Base-by-base conservation (phyloP, 257 asterid genomes). In the Phtheirospermum japonicum region DNA sequence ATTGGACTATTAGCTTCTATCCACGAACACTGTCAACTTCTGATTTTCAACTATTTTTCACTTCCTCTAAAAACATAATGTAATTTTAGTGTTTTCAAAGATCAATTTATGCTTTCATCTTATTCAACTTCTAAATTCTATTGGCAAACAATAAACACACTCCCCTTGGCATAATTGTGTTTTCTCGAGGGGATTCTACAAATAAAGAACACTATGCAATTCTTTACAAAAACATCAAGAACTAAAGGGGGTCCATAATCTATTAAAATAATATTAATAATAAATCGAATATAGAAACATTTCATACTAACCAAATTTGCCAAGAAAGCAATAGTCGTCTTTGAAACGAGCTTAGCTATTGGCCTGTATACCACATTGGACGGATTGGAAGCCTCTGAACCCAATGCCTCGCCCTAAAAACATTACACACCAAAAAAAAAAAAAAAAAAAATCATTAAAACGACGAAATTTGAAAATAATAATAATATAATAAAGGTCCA, bases 281-380 rank as follows among this genome's bases (percentile, higher is more conserved):
- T 39, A 39, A 9, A 39, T 11, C 1, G 14, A 10, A 40, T 23
- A 42, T 9, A 43, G 5, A 39, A 34, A 28, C 3, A 45, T 20
- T 3, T 43, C 58, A 52, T 37, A 76, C 95, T 71, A 30, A 88
- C 96, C 90, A 78, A 65, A 72, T 88, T 84, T 16, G 82, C 86
- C 80, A 88, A 71, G 70, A 74, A 75, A 69, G 98, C 66, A 63
- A 80, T 73, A 13, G 85, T 69, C 50, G 71, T 68, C 82, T 70
- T 81, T 2, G 96, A 82, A 51, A 77, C 94, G 14, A 79, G 83
- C 83, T 74, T 91, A 33, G 98, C 90, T 65, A 73, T 65, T 31
- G 98, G 98, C 68, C 74, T 91, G 79, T 77, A 82, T 6, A 86
- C 68, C 67, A 88, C 80, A 67, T 66, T 78, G 32, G 77, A 63